These are phyloP conservation scores for Starmera pachycereana DNA, from an alignment of 805 yeast genomes.

Conservation along the genomic window DNA sequence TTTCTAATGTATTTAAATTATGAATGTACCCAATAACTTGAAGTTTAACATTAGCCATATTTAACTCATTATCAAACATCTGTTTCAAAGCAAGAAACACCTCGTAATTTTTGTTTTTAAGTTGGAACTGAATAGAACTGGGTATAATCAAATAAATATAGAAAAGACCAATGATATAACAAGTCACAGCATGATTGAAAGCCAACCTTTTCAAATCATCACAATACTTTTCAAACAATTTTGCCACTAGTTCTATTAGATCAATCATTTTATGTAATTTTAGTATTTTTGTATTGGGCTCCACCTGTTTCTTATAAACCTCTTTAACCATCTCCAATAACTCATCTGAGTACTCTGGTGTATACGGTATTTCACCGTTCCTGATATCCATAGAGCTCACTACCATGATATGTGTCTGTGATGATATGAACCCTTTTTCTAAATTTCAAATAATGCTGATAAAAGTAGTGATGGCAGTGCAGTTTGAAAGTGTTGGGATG, in stretches of 20 bases:
- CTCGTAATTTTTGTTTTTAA: conserved; percentile 28
- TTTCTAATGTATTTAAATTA: conserved; percentile 11
- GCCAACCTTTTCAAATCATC: conserved; percentile 9
- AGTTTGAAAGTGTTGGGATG: too few species aligned
- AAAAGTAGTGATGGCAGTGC: too few species aligned
- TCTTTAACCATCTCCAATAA: conserved; percentile 19
- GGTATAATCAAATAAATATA: conserved; percentile 28
- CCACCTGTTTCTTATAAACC: conserved; percentile 25
- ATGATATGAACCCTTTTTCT: not conserved
- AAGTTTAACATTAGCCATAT: conserved; percentile 28
- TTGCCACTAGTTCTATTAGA: conserved; percentile 26
- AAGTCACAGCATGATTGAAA: conserved; percentile 20
- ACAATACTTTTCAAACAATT: conserved; percentile 23
- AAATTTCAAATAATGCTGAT: too few species aligned
- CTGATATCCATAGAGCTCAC: too few species aligned
- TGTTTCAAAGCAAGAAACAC: conserved; percentile 26
- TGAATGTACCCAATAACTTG: conserved; percentile 25
- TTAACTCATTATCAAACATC: conserved; percentile 25
- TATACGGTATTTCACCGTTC: conserved; percentile 9
- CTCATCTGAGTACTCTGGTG: conserved; percentile 31
- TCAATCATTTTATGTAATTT: conserved; percentile 25
- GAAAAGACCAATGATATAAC: conserved; percentile 27
- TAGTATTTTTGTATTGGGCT: conserved; percentile 20
- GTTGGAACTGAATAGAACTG: conserved; percentile 28
- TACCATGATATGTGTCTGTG: not conserved